Evolutionary conservation across 1,139 yeast genomes (phyloP), one percentile per base, ranked within the genome.

Genomic region (Sugiyamaella pinicola): DNA sequence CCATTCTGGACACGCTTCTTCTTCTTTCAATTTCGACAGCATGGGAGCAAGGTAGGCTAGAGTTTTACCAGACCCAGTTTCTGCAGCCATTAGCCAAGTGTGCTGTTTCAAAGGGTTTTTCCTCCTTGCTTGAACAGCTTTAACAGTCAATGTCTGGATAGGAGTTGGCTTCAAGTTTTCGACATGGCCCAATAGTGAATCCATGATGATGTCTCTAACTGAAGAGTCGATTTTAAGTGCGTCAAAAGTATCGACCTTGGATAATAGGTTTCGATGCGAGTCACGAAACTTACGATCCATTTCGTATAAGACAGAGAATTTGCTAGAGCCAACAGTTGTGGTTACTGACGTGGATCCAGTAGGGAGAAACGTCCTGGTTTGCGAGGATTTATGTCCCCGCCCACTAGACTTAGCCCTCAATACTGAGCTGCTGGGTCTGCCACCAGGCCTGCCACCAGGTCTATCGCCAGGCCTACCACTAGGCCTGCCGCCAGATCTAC

Each of bases 11-110:
- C 53, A 47, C 5, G 56, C 63, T 61, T 47, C 70, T 68, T 55
- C 62, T 21, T 80, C 82, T 57, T 85, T 83, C 60, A 88, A 72
- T 59, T 80, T 82, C 51, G 89, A 85, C 49, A 91, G 62, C 37
- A 91, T 60, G 0, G 96, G 90, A 0, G 87, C 82, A 56, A 91
- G 68, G 65, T 91, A 93, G 0, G 97, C 90, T 83, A 96, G 82
- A 0, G 99, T 93, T 68, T 93, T 93, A 7, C 99, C 98, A 0
- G 96, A 85, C 0, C 98, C 99, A 0, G 99, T 93, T 67, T 93
- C 98, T 2, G 97, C 96, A 1, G 97, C 97, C 54, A 93, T 69
- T 2, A 95, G 82, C 71, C 83, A 89, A 0, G 85, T 78, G 60
- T 83, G 83, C 41, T 83, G 69, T 55, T 77, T 74, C 59, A 48